Evolutionary conservation across 495 filamentous ascomycete genomes (phyloP).

Genomic region (Penicillium pulvis): DNA sequence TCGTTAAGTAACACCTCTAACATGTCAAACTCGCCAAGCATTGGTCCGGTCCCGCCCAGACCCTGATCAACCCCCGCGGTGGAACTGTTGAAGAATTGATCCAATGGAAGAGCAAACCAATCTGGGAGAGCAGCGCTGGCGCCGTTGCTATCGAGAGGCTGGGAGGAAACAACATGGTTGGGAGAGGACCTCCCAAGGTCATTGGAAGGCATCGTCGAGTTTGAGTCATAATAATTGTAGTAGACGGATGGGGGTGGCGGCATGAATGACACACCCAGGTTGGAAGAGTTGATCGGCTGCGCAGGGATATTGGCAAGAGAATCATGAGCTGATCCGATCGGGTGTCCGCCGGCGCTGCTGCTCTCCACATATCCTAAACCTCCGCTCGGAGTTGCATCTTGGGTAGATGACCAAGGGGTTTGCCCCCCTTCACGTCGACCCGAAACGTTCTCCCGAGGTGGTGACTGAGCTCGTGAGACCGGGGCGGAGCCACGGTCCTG

Average conservation of each 20-base stretch:
- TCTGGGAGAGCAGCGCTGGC: conserved; percentile 38
- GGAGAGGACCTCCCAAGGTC: conserved; percentile 34
- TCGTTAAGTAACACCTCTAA: conserved; percentile 50
- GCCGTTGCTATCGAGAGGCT: conserved; percentile 32
- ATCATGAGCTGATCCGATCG: conserved; percentile 40
- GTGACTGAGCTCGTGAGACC: conserved; percentile 38
- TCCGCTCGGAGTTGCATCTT: conserved; percentile 28
- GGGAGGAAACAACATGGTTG: conserved; percentile 33
- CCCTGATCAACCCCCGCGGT: conserved; percentile 51
- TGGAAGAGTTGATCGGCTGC: conserved; percentile 51
- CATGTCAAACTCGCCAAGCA: conserved; percentile 53
- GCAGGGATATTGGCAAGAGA: conserved; percentile 49
- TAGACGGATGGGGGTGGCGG: conserved; percentile 51
- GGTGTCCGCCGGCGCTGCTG: conserved; percentile 25
- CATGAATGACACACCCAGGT: conserved; percentile 52
- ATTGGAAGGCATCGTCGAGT: conserved; percentile 33
- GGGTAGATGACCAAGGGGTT: conserved; percentile 36
- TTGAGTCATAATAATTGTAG: conserved; percentile 50
- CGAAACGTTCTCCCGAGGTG: conserved; percentile 34
- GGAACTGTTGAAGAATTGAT: conserved; percentile 56
- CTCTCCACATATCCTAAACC: conserved; percentile 37
- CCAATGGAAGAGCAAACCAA: conserved; percentile 49
- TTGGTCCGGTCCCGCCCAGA: conserved; percentile 49
- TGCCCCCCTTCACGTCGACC: conserved; percentile 36
- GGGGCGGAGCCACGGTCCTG: conserved; percentile 43